A percentile compares a stretch with the other conserved stretches of the same genome.
Conservation (phyloP, 139 green algal species). For the Mesotaenium endlicherianum region DNA sequence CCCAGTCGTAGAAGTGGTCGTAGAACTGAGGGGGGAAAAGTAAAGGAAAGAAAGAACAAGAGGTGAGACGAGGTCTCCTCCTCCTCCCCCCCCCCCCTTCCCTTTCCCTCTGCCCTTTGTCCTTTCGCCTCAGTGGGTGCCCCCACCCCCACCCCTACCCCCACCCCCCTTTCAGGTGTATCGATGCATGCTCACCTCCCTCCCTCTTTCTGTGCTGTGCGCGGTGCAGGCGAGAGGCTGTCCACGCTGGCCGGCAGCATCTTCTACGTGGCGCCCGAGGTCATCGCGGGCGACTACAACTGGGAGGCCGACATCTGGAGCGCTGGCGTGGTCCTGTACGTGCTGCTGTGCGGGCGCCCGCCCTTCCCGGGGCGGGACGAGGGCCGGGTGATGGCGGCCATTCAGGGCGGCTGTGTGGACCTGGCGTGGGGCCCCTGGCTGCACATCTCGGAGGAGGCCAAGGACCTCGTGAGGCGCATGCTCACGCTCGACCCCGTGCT, state of each 20-base stretch:
- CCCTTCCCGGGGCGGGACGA: constrained; percentile 71
- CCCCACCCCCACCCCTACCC: too few relatives aligned
- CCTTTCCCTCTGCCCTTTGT: too few relatives aligned
- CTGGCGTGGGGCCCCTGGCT: background rate
- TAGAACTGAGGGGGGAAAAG: too few relatives aligned
- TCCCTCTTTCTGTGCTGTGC: too few relatives aligned
- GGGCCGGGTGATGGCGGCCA: background rate
- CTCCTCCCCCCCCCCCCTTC: too few relatives aligned
- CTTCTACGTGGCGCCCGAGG: constrained; percentile 92
- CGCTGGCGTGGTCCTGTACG: constrained; percentile 93
- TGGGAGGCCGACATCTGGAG: constrained; percentile 88
- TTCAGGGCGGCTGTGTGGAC: background rate
- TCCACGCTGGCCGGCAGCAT: constrained; percentile 78
- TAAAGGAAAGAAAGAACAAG: too few relatives aligned
- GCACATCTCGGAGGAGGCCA: constrained; percentile 7
- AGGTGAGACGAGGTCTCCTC: too few relatives aligned
- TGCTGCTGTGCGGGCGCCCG: constrained; percentile 85
- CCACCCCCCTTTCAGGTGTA: too few relatives aligned
- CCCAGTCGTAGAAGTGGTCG: constrained; percentile 78
- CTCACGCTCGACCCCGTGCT: constrained; percentile 3
- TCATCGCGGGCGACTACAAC: constrained; percentile 71
- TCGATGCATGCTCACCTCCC: too few relatives aligned
- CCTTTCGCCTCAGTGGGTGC: too few relatives aligned
- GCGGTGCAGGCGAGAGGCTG: constrained; percentile 70
- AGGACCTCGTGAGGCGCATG: constrained; percentile 24